These are phyloP conservation scores for Scheffersomyces cryptocercus DNA, from an alignment of 1,139 yeast species.

Conservation along the genomic window DNA sequence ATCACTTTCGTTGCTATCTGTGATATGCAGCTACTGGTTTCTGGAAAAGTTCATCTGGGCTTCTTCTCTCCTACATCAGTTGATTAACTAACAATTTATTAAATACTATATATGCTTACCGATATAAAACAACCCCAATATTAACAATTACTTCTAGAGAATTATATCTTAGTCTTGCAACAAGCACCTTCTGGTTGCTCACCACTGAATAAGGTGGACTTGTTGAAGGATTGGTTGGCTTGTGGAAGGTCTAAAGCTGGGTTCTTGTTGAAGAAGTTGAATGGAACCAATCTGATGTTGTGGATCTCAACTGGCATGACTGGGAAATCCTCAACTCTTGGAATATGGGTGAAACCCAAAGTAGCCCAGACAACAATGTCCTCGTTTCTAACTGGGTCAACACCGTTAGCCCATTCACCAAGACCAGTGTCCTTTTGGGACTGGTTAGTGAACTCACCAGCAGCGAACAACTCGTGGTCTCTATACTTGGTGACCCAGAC, in stretches of 20 bases:
- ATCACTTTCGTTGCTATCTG: too few relatives aligned
- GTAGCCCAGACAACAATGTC: slow-evolving; percentile 89
- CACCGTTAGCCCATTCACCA: slow-evolving; percentile 66
- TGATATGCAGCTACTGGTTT: too few relatives aligned
- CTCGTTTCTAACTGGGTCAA: slow-evolving; percentile 73
- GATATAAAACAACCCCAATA: too few relatives aligned
- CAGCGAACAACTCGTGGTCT: slow-evolving; percentile 69
- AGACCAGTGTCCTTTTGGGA: slow-evolving; percentile 64
- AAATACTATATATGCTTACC: not conserved
- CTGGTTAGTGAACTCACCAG: slow-evolving; percentile 81
- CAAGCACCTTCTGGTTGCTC: slow-evolving; percentile 33
- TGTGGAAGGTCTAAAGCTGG: slow-evolving; percentile 86
- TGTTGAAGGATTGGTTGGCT: slow-evolving; percentile 69
- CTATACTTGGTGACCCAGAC: slow-evolving; percentile 74
- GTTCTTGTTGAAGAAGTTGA: slow-evolving; percentile 77
- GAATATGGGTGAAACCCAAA: slow-evolving; percentile 82
- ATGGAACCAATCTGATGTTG: slow-evolving; percentile 68
- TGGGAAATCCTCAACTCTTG: slow-evolving; percentile 89
- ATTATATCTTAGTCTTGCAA: slow-evolving; percentile 42
- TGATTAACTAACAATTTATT: not conserved
- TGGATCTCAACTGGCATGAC: slow-evolving; percentile 87
- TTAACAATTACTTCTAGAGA: not conserved
- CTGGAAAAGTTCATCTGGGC: too few relatives aligned
- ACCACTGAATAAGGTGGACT: slow-evolving; percentile 49
- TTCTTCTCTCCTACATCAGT: not conserved